Base-by-base conservation (phyloP, 345 rosid species). In the Populus pruinosa region DNA sequence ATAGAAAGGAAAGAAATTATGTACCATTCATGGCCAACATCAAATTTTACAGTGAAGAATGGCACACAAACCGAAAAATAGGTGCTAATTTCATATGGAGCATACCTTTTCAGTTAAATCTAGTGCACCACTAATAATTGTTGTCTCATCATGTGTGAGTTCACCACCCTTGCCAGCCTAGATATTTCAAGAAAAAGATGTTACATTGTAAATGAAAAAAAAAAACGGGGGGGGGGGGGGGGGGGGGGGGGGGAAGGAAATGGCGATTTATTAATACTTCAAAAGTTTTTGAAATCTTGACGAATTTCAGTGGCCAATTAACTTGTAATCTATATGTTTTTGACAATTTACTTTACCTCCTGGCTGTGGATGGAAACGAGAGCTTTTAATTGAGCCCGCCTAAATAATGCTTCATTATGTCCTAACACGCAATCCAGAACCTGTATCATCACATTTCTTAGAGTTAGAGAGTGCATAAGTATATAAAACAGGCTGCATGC, bases 131-230 rank as follows among this genome's bases (percentile, higher is more conserved):
- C 98, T 93, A 77, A 93, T 95, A 79, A 95, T 93, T 84, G 93
- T 93, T 69, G 96, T 88, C 89, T 96, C 98, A 78, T 96, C 99
- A 77, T 91, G 99, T 18, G 98, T 92, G 77, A 96, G 94, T 82
- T 96, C 99, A 78, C 99, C 99, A 13, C 99, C 99, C 80, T 90
- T 92, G 64, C 98, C 99, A 80, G 99, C 99, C 99, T 93, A 81
- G 68, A 80, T 75, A 76, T 71, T 59, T 76, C 63, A 79, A 62
- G 75, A 87, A 73, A 56, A 65, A 49, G 61, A 86, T 50, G 79
- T 76, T 70, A 84, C 44, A 12, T 21, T 43, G 79, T 80, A 79
- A 77, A 76, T 80, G 74, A 77, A 74, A 78, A 50, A 79, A 71
- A 74, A 53, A 27, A 27, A 0, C 0, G 27, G 27, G 27, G 27